Conservation (phyloP, 208 protist genomes). For the Trypanosoma platydactyli region DNA sequence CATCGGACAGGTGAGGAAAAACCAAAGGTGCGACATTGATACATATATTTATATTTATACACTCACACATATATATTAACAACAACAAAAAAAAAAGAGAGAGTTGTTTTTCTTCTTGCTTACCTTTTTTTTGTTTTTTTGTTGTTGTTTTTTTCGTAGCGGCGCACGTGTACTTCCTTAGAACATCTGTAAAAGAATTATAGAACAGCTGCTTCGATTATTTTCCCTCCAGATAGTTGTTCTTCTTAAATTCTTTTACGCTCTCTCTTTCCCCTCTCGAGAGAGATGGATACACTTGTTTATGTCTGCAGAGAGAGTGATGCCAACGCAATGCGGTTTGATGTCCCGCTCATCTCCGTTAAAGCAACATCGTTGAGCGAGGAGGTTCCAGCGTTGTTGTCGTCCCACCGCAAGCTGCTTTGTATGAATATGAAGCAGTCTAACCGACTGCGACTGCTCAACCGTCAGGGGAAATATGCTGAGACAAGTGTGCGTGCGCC, state of each 20-base stretch:
- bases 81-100: conserved; percentile 21
- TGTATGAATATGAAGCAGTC: conserved; percentile 84
- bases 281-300: conserved; percentile 63
- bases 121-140: conserved; percentile 18
- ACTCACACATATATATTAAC: too few species aligned
- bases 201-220: too few species aligned
- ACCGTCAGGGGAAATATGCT: conserved; percentile 65
- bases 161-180: too few species aligned
- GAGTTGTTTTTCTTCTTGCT: conserved; percentile 6
- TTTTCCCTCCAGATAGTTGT: too few species aligned
- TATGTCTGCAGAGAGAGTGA: conserved; percentile 57
- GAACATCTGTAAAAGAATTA: too few species aligned
- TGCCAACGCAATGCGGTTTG: conserved; percentile 58
- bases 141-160: too few species aligned
- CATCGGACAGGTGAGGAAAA: too few species aligned
- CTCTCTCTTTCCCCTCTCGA: too few species aligned
- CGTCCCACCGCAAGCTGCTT: conserved; percentile 65
- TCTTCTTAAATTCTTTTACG: too few species aligned
- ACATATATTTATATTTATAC: too few species aligned
- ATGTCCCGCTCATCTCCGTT: conserved; percentile 70
- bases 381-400: conserved; percentile 46
- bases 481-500: conserved; percentile 54
- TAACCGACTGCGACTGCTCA: conserved; percentile 79
- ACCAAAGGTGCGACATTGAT: too few species aligned
- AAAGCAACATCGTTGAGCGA: conserved; percentile 53